These are phyloP conservation scores for Tulasnella sp. DNA, from an alignment of 768 basidiomycete species.

Conservation along the genomic window DNA sequence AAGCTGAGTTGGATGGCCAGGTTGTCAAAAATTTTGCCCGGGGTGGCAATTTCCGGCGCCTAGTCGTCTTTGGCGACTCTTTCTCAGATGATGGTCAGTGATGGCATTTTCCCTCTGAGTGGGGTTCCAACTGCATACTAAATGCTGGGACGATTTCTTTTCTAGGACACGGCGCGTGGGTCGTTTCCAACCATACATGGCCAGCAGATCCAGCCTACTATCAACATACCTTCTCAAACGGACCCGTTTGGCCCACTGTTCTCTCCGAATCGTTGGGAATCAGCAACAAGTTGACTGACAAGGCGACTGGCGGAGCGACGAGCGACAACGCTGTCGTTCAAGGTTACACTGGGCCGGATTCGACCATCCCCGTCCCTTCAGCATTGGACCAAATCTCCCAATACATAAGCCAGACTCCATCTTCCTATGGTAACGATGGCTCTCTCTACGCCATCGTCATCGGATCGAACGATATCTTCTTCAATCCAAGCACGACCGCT, in stretches of 20 bases:
- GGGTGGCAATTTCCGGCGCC: not conserved
- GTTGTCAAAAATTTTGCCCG: not conserved
- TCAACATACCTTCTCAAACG: slow-evolving; percentile 8
- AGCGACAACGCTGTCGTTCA: slow-evolving; percentile 3
- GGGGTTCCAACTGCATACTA: not conserved
- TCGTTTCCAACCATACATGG: slow-evolving; percentile 1
- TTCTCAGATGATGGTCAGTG: slow-evolving; percentile 4
- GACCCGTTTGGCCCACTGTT: not conserved
- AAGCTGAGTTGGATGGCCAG: not conserved
- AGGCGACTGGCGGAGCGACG: slow-evolving; percentile 5
- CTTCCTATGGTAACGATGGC: not conserved
- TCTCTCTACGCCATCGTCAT: slow-evolving; percentile 1
- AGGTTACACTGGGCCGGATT: slow-evolving; percentile 9
- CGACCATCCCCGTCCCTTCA: not conserved
- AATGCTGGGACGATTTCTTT: not conserved
- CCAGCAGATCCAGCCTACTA: slow-evolving; percentile 12
- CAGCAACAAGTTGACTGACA: not conserved
- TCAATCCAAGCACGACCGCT: not conserved
- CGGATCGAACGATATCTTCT: slow-evolving; percentile 11
- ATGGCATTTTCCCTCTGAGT: not conserved
- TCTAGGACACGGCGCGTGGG: slow-evolving; percentile 17
- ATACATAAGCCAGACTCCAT: not conserved
- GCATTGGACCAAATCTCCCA: not conserved
- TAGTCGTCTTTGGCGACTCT: slow-evolving; percentile 11
- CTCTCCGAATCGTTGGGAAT: not conserved